These are phyloP conservation scores for Heterobasidion parviporum DNA, from an alignment of 1,284 basidiomycete species.

Conservation along the genomic window DNA sequence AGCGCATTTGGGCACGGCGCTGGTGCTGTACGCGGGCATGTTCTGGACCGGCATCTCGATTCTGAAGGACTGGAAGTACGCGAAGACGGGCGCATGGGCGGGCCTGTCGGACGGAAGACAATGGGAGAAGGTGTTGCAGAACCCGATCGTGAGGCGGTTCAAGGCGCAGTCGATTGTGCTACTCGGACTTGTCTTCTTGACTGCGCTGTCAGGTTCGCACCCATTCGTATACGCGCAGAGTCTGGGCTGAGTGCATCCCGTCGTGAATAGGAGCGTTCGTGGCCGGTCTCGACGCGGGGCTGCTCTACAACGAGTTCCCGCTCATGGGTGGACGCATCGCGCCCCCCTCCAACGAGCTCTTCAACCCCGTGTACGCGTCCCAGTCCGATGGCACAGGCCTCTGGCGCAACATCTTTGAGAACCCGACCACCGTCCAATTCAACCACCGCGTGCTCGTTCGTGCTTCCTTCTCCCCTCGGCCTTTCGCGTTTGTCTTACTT, in stretches of 20 bases:
- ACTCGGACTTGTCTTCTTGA: constrained; percentile 77
- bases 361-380: constrained; percentile 71
- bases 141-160: constrained; percentile 53
- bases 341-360: constrained; percentile 81
- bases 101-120: constrained; percentile 29
- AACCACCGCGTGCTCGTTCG: constrained; percentile 88
- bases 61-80: constrained; percentile 77
- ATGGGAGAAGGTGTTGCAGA: constrained; percentile 48
- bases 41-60: constrained; percentile 75
- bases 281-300: constrained; percentile 93
- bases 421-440: constrained; percentile 97
- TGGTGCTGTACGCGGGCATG: constrained; percentile 90
- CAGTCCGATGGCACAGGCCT: constrained; percentile 58
- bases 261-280: constrained; percentile 80
- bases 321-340: constrained; percentile 87
- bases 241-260: not conserved
- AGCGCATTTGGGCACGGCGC: constrained; percentile 86
- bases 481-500: not conserved
- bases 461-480: constrained; percentile 10
- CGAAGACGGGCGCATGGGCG: constrained; percentile 34
- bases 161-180: constrained; percentile 52
- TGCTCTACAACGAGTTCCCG: constrained; percentile 98
- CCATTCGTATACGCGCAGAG: not conserved
- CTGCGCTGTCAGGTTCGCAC: constrained; percentile 76
- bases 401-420: constrained; percentile 94